A percentile compares a stretch with the other conserved stretches of the same genome.
These are phyloP conservation scores for Quillaja saponaria DNA, from an alignment of 306 rosid species.

Conservation along the genomic window DNA sequence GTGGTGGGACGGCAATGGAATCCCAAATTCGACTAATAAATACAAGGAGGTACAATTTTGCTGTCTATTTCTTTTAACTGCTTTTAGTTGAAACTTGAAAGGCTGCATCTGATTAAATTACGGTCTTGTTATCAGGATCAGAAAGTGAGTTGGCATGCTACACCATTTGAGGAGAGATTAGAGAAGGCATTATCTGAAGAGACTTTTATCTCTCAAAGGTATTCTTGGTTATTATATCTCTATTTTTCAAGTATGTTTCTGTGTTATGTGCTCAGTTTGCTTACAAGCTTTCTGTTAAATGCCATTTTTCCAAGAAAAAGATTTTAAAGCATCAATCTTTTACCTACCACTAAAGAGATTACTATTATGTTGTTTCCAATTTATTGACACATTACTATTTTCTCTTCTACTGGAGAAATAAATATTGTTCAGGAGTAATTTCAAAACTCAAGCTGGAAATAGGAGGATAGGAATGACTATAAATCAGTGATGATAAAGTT, in stretches of 20 bases:
- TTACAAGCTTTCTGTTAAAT: neutral
- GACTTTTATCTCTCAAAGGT: constrained; percentile 59
- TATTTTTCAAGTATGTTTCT: neutral
- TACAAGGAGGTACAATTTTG: constrained; percentile 72
- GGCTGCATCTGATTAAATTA: constrained; percentile 17
- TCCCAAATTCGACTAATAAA: constrained; percentile 88
- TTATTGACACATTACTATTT: no score
- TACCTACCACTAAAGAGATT: no score
- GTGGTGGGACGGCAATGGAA: constrained; percentile 85
- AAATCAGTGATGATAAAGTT: no score
- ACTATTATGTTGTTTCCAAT: no score
- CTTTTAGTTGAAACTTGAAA: constrained; percentile 8
- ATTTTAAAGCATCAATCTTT: no score
- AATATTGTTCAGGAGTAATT: no score
- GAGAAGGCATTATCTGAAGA: constrained; percentile 86
- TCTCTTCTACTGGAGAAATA: no score
- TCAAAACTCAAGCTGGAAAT: no score
- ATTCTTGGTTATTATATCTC: neutral
- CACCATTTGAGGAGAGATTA: constrained; percentile 86
- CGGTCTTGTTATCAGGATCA: constrained; percentile 64
- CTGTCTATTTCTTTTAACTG: constrained; percentile 2
- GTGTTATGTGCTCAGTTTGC: neutral
- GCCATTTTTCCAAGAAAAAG: neutral
- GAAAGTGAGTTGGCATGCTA: constrained; percentile 95
- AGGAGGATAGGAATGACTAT: no score